Conservation (phyloP, 1,284 basidiomycete genomes). For the Thelephora terrestris region DNA sequence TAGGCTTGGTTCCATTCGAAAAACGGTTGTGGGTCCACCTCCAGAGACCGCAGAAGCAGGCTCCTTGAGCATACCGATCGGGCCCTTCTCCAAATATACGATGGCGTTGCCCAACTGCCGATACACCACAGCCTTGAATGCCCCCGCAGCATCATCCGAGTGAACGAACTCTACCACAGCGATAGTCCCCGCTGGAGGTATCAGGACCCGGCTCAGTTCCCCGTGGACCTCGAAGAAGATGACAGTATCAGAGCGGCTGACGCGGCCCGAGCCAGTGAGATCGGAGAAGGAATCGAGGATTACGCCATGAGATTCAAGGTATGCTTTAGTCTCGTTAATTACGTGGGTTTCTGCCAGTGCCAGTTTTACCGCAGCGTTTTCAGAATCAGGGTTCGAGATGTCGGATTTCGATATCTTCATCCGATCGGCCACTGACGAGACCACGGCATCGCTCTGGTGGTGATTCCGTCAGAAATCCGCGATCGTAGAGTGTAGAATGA, state of each 20-base stretch:
- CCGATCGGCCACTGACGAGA: conserved; percentile 28
- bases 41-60: conserved; percentile 14
- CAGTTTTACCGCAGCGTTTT: conserved; percentile 83
- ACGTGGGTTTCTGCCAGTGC: conserved; percentile 95
- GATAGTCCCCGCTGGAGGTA: conserved; percentile 91
- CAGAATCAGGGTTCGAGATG: conserved; percentile 71
- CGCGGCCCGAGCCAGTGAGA: conserved; percentile 41
- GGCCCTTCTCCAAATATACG: conserved; percentile 91
- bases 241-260: conserved; percentile 60
- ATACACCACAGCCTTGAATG: conserved; percentile 81
- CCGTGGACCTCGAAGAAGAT: conserved; percentile 83
- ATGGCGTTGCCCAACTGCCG: conserved; percentile 83
- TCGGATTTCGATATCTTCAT: conserved; percentile 63
- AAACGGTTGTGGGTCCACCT: conserved; percentile 10
- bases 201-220: conserved; percentile 63
- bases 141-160: conserved; percentile 59
- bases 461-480: conserved; percentile 1
- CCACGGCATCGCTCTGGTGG: conserved; percentile 46
- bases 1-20: conserved; percentile 12
- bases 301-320: conserved; percentile 70
- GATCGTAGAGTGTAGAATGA: conserved; percentile 7
- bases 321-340: conserved; percentile 90
- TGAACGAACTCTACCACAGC: conserved; percentile 85
- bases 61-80: conserved; percentile 65
- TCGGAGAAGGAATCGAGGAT: conserved; percentile 33